Evolutionary conservation across 306 rosid genomes (phyloP), one percentile per base, ranked within the genome.

Genomic region (Myrica gale): DNA sequence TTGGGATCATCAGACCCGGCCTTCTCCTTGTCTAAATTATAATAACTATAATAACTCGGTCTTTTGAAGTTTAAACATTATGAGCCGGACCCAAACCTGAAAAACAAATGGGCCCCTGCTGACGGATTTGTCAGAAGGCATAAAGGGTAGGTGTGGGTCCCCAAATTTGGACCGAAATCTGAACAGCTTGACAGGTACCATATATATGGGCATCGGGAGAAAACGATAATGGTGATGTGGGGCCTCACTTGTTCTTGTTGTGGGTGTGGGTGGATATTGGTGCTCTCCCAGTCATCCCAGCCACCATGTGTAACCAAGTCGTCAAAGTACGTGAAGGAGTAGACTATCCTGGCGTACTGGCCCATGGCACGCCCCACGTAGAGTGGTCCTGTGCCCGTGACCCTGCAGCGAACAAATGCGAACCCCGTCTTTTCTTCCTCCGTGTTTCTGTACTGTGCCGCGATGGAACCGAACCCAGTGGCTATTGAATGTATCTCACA

Each of bases 281-380:
- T 32, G 37, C 37, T 32, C 37, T 82, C 88, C 92, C 97, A 89
- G 68, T 89, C 96, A 68, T 89, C 94, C 98, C 97, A 93, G 67
- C 91, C 98, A 4, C 96, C 93, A 54, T 63, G 88, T 3, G 97
- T 91, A 20, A 93, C 87, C 0, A 91, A 76, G 60, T 91, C 68
- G n/a, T 83, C 97, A 20, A 91, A 93, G 78, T 84, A 91, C 1
- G 98, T 88, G 77, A 72, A 86, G 2, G 97, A 72, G 58, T 87
- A 93, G 39, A 93, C 92, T 7, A 93, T 90, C 74, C 96, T 80
- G 0, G 97, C 84, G 84, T 85, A 85, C 46, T 83, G 87, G 32
- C 93, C 92, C 98, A 90, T 89, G 66, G 96, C 97, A 20, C 97
- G 89, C 0, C 98, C 98, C 72, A 93, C 92, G 4, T 93, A 93